Evolutionary conservation across 345 rosid species (phyloP).

Genomic region (Gossypium anomalum): DNA sequence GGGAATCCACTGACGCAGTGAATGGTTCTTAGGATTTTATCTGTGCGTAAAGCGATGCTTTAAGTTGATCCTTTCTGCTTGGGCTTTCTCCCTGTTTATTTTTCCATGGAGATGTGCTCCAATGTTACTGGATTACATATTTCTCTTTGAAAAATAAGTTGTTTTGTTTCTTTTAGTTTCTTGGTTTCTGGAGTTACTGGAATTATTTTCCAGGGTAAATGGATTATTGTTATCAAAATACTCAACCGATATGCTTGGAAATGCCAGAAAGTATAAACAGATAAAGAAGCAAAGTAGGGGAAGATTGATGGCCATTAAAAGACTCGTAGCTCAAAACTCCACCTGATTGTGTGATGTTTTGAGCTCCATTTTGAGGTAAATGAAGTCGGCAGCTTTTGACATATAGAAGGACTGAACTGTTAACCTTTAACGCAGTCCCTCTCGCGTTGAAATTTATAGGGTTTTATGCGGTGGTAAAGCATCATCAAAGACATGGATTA

Average conservation of each 20-base stretch:
- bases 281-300: background rate
- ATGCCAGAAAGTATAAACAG: background rate
- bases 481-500: too few relatives aligned
- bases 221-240: background rate
- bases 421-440: too few relatives aligned
- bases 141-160: background rate
- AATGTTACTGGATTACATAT: conserved; percentile 18
- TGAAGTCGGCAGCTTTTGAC: too few relatives aligned
- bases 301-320: background rate
- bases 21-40: conserved; percentile 13
- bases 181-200: background rate
- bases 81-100: conserved; percentile 13
- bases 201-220: background rate
- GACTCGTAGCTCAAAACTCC: too few relatives aligned
- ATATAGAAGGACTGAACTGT: too few relatives aligned
- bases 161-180: background rate
- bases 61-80: conserved; percentile 18
- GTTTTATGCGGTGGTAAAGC: too few relatives aligned
- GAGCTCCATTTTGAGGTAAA: too few relatives aligned
- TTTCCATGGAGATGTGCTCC: conserved; percentile 13
- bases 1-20: conserved; percentile 2
- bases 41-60: conserved; percentile 11
- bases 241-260: too few relatives aligned
- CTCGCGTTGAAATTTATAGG: too few relatives aligned
- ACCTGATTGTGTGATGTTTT: too few relatives aligned